Conservation (phyloP, 352 stramenopile species). For the Globisporangium echinulatum region DNA sequence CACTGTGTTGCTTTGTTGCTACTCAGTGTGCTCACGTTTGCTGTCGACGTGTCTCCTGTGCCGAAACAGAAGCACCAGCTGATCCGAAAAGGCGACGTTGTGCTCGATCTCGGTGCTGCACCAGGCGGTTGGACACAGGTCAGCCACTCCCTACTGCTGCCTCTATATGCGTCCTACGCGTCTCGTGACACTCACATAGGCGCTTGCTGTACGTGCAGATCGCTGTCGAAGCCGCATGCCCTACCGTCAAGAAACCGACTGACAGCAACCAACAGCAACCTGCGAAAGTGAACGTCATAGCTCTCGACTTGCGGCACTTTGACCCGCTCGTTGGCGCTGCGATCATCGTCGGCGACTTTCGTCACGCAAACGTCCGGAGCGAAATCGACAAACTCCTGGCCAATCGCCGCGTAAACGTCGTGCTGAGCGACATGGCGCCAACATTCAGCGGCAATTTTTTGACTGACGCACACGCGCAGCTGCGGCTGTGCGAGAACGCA, state of each 20-base stretch:
- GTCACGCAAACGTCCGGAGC: slow-evolving; percentile 38
- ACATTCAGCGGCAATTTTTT: slow-evolving; percentile 76
- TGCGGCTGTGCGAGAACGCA: slow-evolving; percentile 82
- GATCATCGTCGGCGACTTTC: slow-evolving; percentile 81
- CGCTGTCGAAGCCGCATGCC: slow-evolving; percentile 48
- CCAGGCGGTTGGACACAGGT: slow-evolving; percentile 84
- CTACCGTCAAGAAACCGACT: slow-evolving; percentile 7
- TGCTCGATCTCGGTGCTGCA: slow-evolving; percentile 79
- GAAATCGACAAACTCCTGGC: slow-evolving; percentile 48
- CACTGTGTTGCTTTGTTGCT: too few species aligned
- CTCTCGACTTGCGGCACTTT: slow-evolving; percentile 69
- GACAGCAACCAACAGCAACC: slow-evolving; percentile 10
- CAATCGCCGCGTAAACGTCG: slow-evolving; percentile 53
- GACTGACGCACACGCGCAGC: slow-evolving; percentile 67
- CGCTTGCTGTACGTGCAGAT: slow-evolving; percentile 16
- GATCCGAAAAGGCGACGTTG: slow-evolving; percentile 50
- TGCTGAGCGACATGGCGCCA: slow-evolving; percentile 87
- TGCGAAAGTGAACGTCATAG: slow-evolving; percentile 43
- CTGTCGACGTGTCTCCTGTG: neutral
- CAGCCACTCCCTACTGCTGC: neutral
- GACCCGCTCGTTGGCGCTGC: slow-evolving; percentile 60
- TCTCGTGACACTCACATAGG: too few species aligned
- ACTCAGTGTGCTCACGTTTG: neutral
- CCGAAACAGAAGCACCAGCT: slow-evolving; percentile 56
- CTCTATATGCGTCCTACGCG: neutral